Base-by-base conservation (phyloP, 1,284 basidiomycete genomes). In the Heliocybe sulcata region DNA sequence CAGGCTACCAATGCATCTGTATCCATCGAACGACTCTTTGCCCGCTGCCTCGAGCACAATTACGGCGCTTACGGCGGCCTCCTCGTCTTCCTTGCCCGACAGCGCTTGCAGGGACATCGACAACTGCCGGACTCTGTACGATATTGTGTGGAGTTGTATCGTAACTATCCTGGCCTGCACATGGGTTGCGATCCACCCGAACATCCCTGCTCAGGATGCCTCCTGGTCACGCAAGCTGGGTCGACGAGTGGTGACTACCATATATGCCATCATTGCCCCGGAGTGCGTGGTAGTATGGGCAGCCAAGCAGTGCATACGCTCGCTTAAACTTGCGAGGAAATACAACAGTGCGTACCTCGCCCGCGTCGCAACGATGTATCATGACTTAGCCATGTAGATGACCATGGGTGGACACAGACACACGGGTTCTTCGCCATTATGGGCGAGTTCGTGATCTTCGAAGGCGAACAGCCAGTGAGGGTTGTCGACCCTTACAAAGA, bases 161-260 rank as follows among this genome's bases (percentile, higher is more conserved):
- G 20, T 22, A 4, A 49, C 47, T 16, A 25, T 71, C 1, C 64
- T 70, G 16, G 60, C 65, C 0, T 72, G 67, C 49, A 67, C 66
- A 1, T 72, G 69, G 69, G 55, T 67, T 4, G 61, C 69, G 0
- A 56, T 70, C 6, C 71, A 72, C 54, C 70, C 69, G 0, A 70
- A 73, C 50, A 57, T 73, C 16, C 66, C 69, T 2, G 35, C 47
- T 0, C 54, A 54, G 1, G 26, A 53, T 8, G n/a, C n/a, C n/a
- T n/a, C n/a, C n/a, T 45, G 22, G 19, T 48, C 56, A 12, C 16
- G 29, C 1, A 25, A 51, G 6, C 2, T 57, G 1, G 6, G 25
- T 2, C 56, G 59, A 4, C 58, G 61, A 8, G 2, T 61, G 2
- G 45, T 52, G 19, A 22, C 65, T 11, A 64, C 68, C 60, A 2